Evolutionary conservation across 179 eudicot genomes (phyloP), one percentile per base, ranked within the genome.

Genomic region (Sideroxylon spinosum): DNA sequence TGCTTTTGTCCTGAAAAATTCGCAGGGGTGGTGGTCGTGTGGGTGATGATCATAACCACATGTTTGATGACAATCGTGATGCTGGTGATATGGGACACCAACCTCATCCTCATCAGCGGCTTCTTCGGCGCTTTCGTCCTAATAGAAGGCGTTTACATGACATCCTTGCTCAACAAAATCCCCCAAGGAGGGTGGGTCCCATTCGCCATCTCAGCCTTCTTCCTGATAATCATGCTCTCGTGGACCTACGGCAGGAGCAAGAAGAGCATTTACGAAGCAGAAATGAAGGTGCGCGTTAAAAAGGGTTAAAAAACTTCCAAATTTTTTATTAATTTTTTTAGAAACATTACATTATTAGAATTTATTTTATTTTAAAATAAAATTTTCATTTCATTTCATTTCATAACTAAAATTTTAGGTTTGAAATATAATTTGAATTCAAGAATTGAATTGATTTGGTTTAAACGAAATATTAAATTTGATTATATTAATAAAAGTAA

Each of bases 161-260:
- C 74, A 13, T 77, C 79, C 32, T 32, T 77, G 79, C 37, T 77
- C 0, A 55, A 56, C 22, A 77, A 77, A 68, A 77, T 77, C 32
- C 79, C 79, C 20, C 74, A 77, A 77, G 79, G 79, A 68, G 79
- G 79, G 26, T 77, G 79, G 79, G 65, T 55, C 1, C 74, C 79
- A 13, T 77, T 67, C 11, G 79, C 74, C 1, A 77, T 77, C 74
- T 77, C 79, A 4, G 73, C 37, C 22, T 44, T 77, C 50, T 68
- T 77, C 73, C 44, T 77, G 20, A 29, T 16, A 20, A 20, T 77
- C 20, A 77, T 77, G 74, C 32, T 77, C 6, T 67, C 74, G 4
- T 77, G 79, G 79, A 77, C 79, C 0, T 67, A 55, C 3, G 79
- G 79, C 2, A 77, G 79, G 79, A 77, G 57, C 74, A 67, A 56